These are phyloP conservation scores for Fusarium ramigenum DNA, from an alignment of 2,329 filamentous ascomycete genomes.

Conservation along the genomic window DNA sequence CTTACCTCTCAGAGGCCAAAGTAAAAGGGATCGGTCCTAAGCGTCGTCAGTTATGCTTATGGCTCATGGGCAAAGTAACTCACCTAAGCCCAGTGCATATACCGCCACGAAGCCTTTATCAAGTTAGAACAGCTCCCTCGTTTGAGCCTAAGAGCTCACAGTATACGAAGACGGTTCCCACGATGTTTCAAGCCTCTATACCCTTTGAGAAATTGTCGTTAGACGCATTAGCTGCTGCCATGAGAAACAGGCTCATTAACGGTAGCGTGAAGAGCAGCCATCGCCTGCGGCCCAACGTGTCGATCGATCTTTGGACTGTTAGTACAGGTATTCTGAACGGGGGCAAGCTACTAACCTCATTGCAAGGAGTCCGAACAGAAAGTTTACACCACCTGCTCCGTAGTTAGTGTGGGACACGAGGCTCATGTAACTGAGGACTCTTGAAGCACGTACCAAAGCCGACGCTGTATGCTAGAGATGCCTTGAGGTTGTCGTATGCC, in stretches of 20 bases:
- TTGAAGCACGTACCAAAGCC: background rate
- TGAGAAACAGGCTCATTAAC: background rate
- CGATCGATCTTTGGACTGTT: background rate
- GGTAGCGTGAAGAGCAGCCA: background rate
- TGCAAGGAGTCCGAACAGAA: background rate
- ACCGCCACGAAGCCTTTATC: background rate
- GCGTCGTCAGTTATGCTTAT: no score
- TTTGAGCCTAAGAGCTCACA: background rate
- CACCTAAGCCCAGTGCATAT: background rate
- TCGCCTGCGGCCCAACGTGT: background rate
- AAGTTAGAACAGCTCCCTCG: background rate
- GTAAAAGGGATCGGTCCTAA: no score
- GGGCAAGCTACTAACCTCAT: background rate
- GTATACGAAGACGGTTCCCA: background rate
- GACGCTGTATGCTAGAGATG: background rate
- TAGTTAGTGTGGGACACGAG: background rate
- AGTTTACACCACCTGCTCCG: background rate
- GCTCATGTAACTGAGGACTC: background rate
- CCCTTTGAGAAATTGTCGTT: background rate
- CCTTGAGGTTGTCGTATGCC: background rate
- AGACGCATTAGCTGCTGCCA: background rate
- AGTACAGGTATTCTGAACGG: background rate
- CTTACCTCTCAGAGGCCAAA: no score
- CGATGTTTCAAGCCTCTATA: background rate
- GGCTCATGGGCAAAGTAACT: rapidly evolving